A percentile compares a stretch with the other conserved stretches of the same genome.
These are phyloP conservation scores for Trichoderma lentiforme DNA, from an alignment of 2,329 filamentous ascomycete genomes.

Conservation along the genomic window DNA sequence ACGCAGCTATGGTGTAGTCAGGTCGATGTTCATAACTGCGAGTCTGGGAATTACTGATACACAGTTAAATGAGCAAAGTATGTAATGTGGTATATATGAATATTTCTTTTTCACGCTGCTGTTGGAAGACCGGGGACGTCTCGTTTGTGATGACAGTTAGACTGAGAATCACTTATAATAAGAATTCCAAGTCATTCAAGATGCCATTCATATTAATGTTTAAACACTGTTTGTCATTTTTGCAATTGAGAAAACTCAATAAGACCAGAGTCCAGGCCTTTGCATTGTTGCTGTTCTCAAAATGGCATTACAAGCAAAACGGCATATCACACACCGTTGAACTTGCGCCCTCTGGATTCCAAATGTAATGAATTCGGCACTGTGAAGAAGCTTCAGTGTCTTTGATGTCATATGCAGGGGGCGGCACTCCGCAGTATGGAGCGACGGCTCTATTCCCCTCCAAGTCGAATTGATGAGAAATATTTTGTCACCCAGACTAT, in stretches of 20 bases:
- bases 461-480: not conserved
- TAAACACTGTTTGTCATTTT: not conserved
- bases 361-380: not conserved
- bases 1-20: slow-evolving; percentile 19
- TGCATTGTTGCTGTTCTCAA: not conserved
- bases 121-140: not conserved
- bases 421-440: not conserved
- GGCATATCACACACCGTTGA: not conserved
- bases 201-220: not conserved
- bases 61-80: not conserved
- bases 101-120: not conserved
- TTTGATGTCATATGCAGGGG: not conserved
- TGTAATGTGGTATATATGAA: not conserved
- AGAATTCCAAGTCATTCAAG: no score
- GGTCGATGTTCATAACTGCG: slow-evolving; percentile 9
- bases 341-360: not conserved
- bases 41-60: slow-evolving; percentile 4
- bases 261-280: not conserved
- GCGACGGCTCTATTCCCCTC: not conserved
- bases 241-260: not conserved
- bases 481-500: not conserved
- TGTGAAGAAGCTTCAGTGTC: not conserved
- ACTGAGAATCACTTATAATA: not conserved
- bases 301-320: not conserved
- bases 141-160: not conserved